Base-by-base conservation (phyloP, 306 rosid genomes). In the Fragaria nilgerrensis region DNA sequence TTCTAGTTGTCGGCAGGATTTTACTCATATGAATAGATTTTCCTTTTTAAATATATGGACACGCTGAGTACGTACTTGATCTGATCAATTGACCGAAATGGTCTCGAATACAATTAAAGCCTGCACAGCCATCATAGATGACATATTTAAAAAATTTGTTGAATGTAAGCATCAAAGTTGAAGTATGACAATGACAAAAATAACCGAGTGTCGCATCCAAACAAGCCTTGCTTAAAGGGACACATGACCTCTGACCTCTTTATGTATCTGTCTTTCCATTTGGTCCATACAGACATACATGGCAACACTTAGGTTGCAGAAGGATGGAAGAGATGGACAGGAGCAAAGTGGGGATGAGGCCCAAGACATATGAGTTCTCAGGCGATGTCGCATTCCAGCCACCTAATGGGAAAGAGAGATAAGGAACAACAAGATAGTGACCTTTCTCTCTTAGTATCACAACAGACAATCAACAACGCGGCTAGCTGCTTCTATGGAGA, bases 391-490 rank as follows among this genome's bases (percentile, higher is more conserved):
- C 78, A 61, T 47, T 88, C 90, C 83, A 62, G 85, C 81, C 91
- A 84, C 86, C 82, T 79, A 81, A 81, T 82, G 85, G 82, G 76
- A 77, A 78, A 85, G 78, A 81, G 82, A 80, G 89, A 82, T 77
- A 77, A 83, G 90, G 91, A 88, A 84, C 90, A 87, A 90, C 13
- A 74, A 59, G 96, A 88, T 9, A 82, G 85, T 79, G 97, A 92
- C 93, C 80, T 72, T 83, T 86, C 64, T 70, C 67, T 25, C 66
- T 34, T 50, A 64, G 45, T 58, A 72, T 82, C 80, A 71, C 82
- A 74, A 34, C 37, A 82, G 86, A 79, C 78, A 81, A 86, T 78
- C 61, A 77, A 83, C 77, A 75, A 71, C 45, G 77, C 68, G 74
- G 75, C 75, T 76, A 65, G 70, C 70, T 64, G 45, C 70, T 7